phyloP scores from a whole-genome alignment of 148 eudicot genomes.

The Drosera capensis region DNA sequence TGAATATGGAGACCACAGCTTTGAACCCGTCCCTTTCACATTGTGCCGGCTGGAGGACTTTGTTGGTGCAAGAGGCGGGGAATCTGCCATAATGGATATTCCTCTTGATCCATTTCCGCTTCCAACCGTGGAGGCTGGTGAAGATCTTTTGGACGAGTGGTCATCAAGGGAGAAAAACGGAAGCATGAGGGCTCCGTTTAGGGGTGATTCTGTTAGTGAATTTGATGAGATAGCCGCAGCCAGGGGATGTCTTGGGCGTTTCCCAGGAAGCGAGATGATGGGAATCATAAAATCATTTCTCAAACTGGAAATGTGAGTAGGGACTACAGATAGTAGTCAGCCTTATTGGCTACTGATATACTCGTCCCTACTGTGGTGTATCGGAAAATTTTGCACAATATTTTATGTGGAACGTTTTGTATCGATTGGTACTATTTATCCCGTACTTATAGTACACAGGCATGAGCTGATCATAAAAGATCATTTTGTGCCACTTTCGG shows the following conservation, averaged over 20 bases:
- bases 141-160: constrained; percentile 27
- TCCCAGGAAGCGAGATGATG: constrained; percentile 97
- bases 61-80: constrained; percentile 79
- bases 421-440: too few relatives aligned
- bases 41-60: constrained; percentile 69
- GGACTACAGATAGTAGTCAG: too few relatives aligned
- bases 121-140: constrained; percentile 45
- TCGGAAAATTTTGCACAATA: too few relatives aligned
- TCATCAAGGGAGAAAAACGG: constrained; percentile 10
- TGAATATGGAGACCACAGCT: constrained; percentile 98
- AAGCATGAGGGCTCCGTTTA: constrained; percentile 18
- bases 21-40: constrained; percentile 86
- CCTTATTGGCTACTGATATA: too few relatives aligned
- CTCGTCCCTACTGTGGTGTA: too few relatives aligned
- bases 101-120: constrained; percentile 77
- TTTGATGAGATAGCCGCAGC: constrained; percentile 73
- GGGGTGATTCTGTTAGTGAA: constrained; percentile 54
- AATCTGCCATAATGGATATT: constrained; percentile 28
- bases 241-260: constrained; percentile 86
- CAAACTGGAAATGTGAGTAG: constrained; percentile 24
- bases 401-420: too few relatives aligned
- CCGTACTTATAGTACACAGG: too few relatives aligned
- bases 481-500: too few relatives aligned
- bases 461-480: too few relatives aligned
- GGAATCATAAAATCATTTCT: constrained; percentile 62